Evolutionary conservation across 2,329 filamentous ascomycete genomes (phyloP), one percentile per base, ranked within the genome.

Genomic region (Alternaria ethzedia): DNA sequence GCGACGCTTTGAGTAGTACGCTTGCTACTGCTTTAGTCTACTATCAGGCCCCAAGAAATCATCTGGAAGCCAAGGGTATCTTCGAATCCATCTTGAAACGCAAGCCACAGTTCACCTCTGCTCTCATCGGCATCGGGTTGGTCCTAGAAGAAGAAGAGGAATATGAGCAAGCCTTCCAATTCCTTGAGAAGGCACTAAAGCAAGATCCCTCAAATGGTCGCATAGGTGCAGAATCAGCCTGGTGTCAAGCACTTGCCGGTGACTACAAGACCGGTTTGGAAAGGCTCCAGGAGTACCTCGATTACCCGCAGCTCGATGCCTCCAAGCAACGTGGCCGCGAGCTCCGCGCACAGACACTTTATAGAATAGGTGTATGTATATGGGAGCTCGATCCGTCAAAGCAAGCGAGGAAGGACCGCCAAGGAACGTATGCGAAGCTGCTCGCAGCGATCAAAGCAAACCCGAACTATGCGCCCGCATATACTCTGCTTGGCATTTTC

Each of bases 91-190:
- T 98, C 6, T 85, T 99, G 1, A 84, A 88, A 51, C 88, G 91
- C 25, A 93, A 96, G 60, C 86, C 89, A 2, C 88, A 87, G 3
- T 94, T 91, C 1, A 96, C 94, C 0, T 83, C 89, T 28, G 94
- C 94, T 3, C 83, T 99, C 65, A 92, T 98, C 49, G 96, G 96
- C 1, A 89, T 97, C 32, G 96, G 96, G 1, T 82, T 98, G 23
- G 95, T 99, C 44, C 90, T 94, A 50, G 94, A 97, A 79, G 96
- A 98, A 72, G 94, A 97, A 68, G 91, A 97, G 73, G 91, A 98
- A 66, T 97, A 92, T 72, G 85, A 87, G 50, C 86, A 93, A 72
- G 96, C 96, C 0, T 89, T 94, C 43, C 87, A 91, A 26, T 97
- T 97, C 73, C 82, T 99, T 12, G 86, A 86, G 43, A 88, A 92